A percentile compares a stretch with the other conserved stretches of the same genome.
phyloP scores from a whole-genome alignment of 192 early-diverging fungal species.

The Gonapodya prolifera region DNA sequence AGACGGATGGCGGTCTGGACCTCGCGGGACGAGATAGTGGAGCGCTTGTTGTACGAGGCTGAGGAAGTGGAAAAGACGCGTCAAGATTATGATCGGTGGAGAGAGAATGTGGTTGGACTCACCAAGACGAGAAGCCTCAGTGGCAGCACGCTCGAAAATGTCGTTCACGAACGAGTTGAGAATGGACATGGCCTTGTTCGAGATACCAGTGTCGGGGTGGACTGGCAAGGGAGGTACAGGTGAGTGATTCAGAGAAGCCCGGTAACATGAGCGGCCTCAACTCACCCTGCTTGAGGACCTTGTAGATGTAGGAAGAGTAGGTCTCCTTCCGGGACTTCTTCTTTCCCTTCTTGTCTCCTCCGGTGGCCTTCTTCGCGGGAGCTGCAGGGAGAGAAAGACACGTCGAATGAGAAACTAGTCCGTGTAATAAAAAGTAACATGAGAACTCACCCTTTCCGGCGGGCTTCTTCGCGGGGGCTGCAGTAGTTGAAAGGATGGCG shows the following conservation, averaged over 20 bases:
- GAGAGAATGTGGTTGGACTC: background rate
- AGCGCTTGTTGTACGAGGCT: constrained; percentile 84
- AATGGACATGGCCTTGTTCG: constrained; percentile 93
- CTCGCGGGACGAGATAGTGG: constrained; percentile 91
- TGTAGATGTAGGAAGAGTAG: constrained; percentile 93
- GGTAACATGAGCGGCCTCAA: background rate
- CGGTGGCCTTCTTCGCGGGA: background rate
- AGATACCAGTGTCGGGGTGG: constrained; percentile 93
- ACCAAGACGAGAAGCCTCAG: constrained; percentile 65
- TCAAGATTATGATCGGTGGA: background rate
- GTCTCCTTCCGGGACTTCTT: constrained; percentile 64
- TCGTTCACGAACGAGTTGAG: constrained; percentile 95
- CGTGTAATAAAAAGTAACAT: background rate
- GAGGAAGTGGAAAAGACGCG: background rate
- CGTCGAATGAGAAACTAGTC: background rate
- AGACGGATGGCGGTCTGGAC: constrained; percentile 67
- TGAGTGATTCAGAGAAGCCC: background rate
- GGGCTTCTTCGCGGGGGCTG: constrained; percentile 5
- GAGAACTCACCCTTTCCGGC: constrained; percentile 1
- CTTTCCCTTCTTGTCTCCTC: constrained; percentile 40
- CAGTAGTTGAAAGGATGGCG: background rate
- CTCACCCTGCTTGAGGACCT: constrained; percentile 79
- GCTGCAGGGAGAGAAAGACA: background rate
- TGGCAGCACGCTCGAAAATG: constrained; percentile 91
- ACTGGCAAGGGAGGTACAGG: constrained; percentile 17